Percentiles rank a stretch among this genome's conserved stretches.
These are phyloP conservation scores for Cladosporium phlei DNA, from an alignment of 2,329 filamentous ascomycete genomes.

Conservation along the genomic window DNA sequence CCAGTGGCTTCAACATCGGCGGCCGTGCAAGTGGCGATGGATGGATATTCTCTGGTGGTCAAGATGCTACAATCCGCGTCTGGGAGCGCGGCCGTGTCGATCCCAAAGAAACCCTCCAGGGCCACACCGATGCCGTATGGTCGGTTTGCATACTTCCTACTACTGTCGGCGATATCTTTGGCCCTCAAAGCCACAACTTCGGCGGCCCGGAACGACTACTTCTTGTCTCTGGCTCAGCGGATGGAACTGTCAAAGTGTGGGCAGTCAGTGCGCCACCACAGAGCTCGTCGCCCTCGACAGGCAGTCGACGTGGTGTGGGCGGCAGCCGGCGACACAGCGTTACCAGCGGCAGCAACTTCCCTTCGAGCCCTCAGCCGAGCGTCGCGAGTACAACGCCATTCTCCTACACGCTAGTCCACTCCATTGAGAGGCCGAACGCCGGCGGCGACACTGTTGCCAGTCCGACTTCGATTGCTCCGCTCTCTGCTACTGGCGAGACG, in stretches of 20 bases:
- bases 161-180: conserved; percentile 75
- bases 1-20: conserved; percentile 82
- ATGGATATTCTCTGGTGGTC: conserved; percentile 97
- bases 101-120: conserved; percentile 88
- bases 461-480: conserved; percentile 86
- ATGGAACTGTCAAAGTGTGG: conserved; percentile 90
- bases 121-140: conserved; percentile 95
- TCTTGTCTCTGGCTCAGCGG: conserved; percentile 84
- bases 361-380: conserved; percentile 83
- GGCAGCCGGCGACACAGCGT: conserved; percentile 86
- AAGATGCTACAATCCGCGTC: conserved; percentile 86
- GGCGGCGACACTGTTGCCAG: conserved; percentile 49
- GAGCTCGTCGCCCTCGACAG: conserved; percentile 72
- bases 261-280: conserved; percentile 88
- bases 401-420: conserved; percentile 80
- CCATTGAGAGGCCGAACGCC: conserved; percentile 65
- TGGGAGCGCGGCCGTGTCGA: conserved; percentile 95
- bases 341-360: conserved; percentile 88
- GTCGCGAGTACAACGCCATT: conserved; percentile 82
- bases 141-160: conserved; percentile 86
- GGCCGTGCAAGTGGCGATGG: conserved; percentile 85
- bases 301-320: conserved; percentile 61
- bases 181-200: conserved; percentile 58
- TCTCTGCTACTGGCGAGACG: conserved; percentile 75
- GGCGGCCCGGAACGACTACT: conserved; percentile 81